Evolutionary conservation across 2,329 filamentous ascomycete genomes (phyloP), one percentile per base, ranked within the genome.

Genomic region (Xylaria sp.): DNA sequence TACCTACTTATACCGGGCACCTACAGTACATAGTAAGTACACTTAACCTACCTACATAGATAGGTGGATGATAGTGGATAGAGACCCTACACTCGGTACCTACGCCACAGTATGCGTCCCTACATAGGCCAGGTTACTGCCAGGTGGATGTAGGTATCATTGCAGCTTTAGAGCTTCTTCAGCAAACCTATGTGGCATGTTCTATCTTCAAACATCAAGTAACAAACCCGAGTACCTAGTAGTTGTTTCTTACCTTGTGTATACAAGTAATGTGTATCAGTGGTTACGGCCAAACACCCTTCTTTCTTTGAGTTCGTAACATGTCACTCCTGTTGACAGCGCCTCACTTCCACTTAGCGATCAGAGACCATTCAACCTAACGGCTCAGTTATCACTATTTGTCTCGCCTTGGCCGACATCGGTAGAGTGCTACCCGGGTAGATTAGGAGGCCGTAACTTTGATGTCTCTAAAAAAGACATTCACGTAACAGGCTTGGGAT

Each of bases 361-460:
- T 39, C 47, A 30, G 47, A 24, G 45, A 48, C 21, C 19, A 8
- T 6, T 14, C 11, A 17, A 27, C 30, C 12, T 30, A 51, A 30
- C 11, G 24, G 24, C 24, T 21, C 24, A 17, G 24, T 51, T 30
- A 17, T 30, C 21, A 51, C 24, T 51, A 30, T 61, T 53, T 55
- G 50, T 62, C 50, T 62, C 60, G 50, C 27, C 5, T 2, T 39
- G 51, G 55, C 61, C 51, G 50, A 63, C 51, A 63, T 63, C 36
- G 39, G 51, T 56, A 63, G 7, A 50, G 11, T 8, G 8, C 34
- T 6, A 36, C 34, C 34, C 8, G 17, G 39, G 12, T 42, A 42
- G 39, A 36, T 47, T 47, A 17, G n/a, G 50, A n/a, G 27, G 8
- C 39, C 36, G 9, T 21, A 45, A 53, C 32, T 39, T 21, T 2